A percentile compares a stretch with the other conserved stretches of the same genome.
These are phyloP conservation scores for Alloteropsis semialata DNA, from an alignment of 176 grass and related monocot species.

Conservation along the genomic window DNA sequence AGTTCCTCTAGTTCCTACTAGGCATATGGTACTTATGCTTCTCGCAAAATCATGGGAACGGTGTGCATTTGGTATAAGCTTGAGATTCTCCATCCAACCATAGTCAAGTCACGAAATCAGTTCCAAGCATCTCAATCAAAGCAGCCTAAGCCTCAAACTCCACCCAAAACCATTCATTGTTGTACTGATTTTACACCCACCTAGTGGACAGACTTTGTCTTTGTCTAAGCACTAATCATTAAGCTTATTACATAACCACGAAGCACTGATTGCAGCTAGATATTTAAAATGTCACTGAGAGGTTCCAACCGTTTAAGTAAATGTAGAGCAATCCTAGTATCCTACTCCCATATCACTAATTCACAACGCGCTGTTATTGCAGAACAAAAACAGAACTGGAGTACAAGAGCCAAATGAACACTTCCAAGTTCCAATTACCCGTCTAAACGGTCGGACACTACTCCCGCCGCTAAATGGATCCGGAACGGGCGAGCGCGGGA, in stretches of 20 bases:
- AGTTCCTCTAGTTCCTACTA: background rate
- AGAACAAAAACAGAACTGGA: conserved; percentile 1
- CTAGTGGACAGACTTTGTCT: background rate
- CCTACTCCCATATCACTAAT: conserved; percentile 22
- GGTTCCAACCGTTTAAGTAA: background rate
- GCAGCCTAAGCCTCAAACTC: background rate
- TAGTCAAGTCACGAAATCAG: conserved; percentile 8
- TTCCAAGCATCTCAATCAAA: background rate
- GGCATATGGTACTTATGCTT: background rate
- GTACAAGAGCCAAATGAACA: background rate
- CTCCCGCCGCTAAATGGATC: conserved; percentile 17
- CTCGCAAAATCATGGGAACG: background rate
- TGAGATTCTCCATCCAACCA: conserved; percentile 21
- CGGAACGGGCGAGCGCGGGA: background rate
- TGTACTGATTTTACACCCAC: conserved; percentile 5
- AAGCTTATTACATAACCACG: background rate
- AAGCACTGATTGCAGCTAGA: background rate
- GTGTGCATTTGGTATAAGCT: background rate
- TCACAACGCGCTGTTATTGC: conserved; percentile 1
- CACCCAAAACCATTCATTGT: background rate
- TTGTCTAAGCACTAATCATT: conserved; percentile 6
- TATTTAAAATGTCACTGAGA: background rate
- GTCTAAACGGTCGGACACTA: background rate
- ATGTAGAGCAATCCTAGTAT: background rate
- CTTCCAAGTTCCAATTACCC: background rate